Base-by-base conservation (phyloP, 1,284 basidiomycete species). In the Puccinia polysora region DNA sequence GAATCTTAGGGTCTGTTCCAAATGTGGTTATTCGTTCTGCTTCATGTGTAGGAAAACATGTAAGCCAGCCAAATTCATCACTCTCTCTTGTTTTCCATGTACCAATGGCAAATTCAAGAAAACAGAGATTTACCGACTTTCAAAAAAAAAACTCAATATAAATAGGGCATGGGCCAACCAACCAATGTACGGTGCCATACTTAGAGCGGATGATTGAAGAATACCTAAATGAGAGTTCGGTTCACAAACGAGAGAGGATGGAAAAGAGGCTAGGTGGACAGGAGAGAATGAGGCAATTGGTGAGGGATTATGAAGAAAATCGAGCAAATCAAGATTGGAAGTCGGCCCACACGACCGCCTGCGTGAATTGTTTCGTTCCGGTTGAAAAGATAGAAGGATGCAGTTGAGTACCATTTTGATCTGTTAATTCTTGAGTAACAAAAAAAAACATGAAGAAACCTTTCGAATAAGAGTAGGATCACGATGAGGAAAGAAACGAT, bases 11-110 rank as follows among this genome's bases (percentile, higher is more conserved):
- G 32, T 52, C 34, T 65, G 63, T 40, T 15, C 28, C 15, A 47
- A 32, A 18, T 65, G 63, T 50, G 28, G 30, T 23, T 52, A 38
- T 25, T 52, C 32, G 23, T 65, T 49, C 47, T 65, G 63, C 38
- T 52, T 52, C 18, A 32, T 65, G 4, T 65, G 63, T 18, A 65
- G 53, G 50, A 65, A 65, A 40, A 65, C 63, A 20, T 65, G 63
- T 49, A 28, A 38, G 56, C 38, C 38, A 4, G 23, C 20, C n/a
- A 2, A 8, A 32, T 32, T 20, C 23, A 52, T 52, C 7, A 52
- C 49, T 32, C 32, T 58, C 30, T 30, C n/a, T n/a, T n/a, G 30
- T 36, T 34, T 18, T 32, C 20, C 15, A 5, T 34, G 4, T 20
- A 30, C 18, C 8, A n/a, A n/a, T n/a, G n/a, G n/a, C n/a, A n/a